Base-by-base conservation (phyloP, 768 basidiomycete genomes). In the Clavulina sp. region DNA sequence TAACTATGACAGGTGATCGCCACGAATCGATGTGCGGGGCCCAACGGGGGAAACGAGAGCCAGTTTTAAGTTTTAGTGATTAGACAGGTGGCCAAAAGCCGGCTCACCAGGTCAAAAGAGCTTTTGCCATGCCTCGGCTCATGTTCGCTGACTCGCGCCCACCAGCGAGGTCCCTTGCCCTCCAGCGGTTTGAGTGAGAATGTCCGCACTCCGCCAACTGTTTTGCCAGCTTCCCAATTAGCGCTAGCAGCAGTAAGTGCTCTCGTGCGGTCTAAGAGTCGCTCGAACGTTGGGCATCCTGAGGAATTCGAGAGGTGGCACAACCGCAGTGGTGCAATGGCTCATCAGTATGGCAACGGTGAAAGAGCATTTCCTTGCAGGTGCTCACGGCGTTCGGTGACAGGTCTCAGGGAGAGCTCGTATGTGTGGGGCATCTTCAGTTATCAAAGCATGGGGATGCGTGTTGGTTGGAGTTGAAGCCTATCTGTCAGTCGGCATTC, bases 231-330 rank as follows among this genome's bases (percentile, higher is more conserved):
- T 7, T 28, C 40, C 53, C 53, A 54, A 16, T 28, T 51, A 18
- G 34, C 40, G 19, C 38, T 23, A 31, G 48, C 51, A 6, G 52
- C 36, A 29, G 49, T 54, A 4, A 54, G 48, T 18, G 23, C 30
- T 21, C 53, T 31, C 4, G 30, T 49, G n/a, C 29, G 19, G 5
- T 38, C 24, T 23, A 54, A 26, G 41, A 36, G 24, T 21, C n/a
- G 38, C 41, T 54, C 51, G 50, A 54, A 54, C 26, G 53, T 50
- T 3, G 53, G 53, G 4, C 41, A 19, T 9, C 50, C 53, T 54
- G 47, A 26, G n/a, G n/a, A n/a, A n/a, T n/a, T 38, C 21, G 36
- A 13, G 21, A 21, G 13, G 21, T 38, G 36, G 36, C 36, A 38
- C 36, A 21, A 13, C 13, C 36, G 36, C 21, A 38, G 13, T 1